phyloP scores from a whole-genome alignment of 176 grass and related monocot species.

The Panicum miliaceum region DNA sequence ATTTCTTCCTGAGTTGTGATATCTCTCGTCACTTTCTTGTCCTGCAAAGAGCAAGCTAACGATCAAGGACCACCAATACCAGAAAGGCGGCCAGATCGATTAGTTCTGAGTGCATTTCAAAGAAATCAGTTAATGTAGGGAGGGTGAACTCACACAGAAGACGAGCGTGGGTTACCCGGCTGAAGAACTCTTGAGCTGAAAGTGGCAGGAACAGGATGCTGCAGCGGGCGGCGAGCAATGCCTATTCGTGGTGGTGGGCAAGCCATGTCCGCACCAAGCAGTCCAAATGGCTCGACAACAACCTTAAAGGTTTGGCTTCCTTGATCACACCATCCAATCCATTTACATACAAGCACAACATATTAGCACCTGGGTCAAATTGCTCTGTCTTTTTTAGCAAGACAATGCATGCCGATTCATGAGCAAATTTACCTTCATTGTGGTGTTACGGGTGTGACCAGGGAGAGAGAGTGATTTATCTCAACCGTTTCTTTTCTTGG shows the following conservation, averaged over 20 bases:
- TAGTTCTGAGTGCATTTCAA: background rate
- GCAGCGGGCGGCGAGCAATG: conserved; percentile 80
- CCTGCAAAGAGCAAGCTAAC: background rate
- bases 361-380: background rate
- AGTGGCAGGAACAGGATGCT: conserved; percentile 51
- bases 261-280: conserved; percentile 91
- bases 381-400: background rate
- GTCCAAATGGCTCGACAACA: conserved; percentile 94
- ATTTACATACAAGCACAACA: background rate
- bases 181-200: background rate
- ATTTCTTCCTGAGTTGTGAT: background rate
- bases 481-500: background rate
- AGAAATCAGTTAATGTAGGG: background rate
- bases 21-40: background rate
- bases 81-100: background rate
- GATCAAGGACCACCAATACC: background rate
- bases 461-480: background rate
- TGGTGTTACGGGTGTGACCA: background rate
- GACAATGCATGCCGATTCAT: background rate
- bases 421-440: background rate
- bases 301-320: conserved; percentile 65
- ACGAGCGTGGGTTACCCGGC: background rate
- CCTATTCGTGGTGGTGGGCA: conserved; percentile 94
- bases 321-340: background rate
- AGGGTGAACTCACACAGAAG: background rate